A percentile compares a stretch with the other conserved stretches of the same genome.
Evolutionary conservation across 2,329 filamentous ascomycete species (phyloP).

Genomic region (Capronia epimyces): DNA sequence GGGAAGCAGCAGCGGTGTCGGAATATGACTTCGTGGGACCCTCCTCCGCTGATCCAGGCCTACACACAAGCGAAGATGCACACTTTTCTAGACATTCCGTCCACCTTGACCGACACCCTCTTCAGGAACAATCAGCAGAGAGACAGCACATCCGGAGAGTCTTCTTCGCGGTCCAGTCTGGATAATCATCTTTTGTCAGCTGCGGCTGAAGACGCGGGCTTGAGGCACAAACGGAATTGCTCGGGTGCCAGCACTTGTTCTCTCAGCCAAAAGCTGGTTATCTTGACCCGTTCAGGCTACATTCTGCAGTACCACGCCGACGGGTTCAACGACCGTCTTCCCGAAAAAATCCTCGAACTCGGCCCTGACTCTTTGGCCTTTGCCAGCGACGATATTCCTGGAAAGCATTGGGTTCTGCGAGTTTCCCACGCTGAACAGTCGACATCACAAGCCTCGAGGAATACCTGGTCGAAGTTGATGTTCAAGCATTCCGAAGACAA

Average conservation of each 20-base stretch:
- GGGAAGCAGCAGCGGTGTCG: slow-evolving; percentile 1
- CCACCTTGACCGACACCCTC: slow-evolving; percentile 46
- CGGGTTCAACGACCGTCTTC: slow-evolving; percentile 42
- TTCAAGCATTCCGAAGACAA: slow-evolving; percentile 35
- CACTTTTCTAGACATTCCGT: slow-evolving; percentile 61
- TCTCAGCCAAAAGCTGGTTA: slow-evolving; percentile 41
- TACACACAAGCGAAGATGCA: slow-evolving; percentile 79
- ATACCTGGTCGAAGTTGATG: slow-evolving; percentile 37
- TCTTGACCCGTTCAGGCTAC: slow-evolving; percentile 42
- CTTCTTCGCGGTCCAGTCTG: slow-evolving; percentile 5
- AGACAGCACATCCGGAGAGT: slow-evolving; percentile 23
- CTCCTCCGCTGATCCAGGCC: slow-evolving; percentile 77
- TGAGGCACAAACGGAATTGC: slow-evolving; percentile 33
- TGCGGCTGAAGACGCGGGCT: slow-evolving; percentile 33
- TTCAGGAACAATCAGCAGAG: slow-evolving; percentile 59
- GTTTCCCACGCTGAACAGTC: slow-evolving; percentile 34
- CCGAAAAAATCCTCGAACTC: slow-evolving; percentile 45
- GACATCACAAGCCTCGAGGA: slow-evolving; percentile 31
- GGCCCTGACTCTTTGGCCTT: slow-evolving; percentile 45
- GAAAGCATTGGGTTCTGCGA: slow-evolving; percentile 46
- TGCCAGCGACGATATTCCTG: slow-evolving; percentile 46
- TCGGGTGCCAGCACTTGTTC: slow-evolving; percentile 37
- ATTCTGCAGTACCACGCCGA: slow-evolving; percentile 44
- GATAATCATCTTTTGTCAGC: slow-evolving; percentile 31
- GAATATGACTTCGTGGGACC: slow-evolving; percentile 49